Conservation (phyloP, 345 rosid genomes). For the Jatropha curcas region DNA sequence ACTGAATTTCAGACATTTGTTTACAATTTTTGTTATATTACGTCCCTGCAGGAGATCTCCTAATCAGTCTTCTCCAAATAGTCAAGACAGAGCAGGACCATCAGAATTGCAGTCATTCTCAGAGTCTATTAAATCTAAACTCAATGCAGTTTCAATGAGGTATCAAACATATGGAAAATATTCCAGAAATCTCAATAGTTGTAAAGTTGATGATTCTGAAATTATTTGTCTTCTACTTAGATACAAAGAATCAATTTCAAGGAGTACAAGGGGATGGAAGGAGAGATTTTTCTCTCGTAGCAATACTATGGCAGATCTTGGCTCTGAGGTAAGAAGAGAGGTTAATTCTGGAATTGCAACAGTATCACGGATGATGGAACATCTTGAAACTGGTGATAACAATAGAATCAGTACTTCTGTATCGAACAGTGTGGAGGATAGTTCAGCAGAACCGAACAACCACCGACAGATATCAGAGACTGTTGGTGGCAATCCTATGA, state of each 20-base stretch:
- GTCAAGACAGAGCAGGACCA: constrained; percentile 84
- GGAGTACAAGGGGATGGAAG: constrained; percentile 92
- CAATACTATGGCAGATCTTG: constrained; percentile 60
- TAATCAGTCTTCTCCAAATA: constrained; percentile 53
- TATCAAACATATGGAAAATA: constrained; percentile 18
- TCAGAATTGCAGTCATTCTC: constrained; percentile 88
- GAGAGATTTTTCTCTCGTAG: constrained; percentile 87
- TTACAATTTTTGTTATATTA: constrained; percentile 12
- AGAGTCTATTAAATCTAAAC: constrained; percentile 72
- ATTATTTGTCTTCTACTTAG: constrained; percentile 30
- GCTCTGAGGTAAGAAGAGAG: constrained; percentile 86
- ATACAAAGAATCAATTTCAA: constrained; percentile 91
- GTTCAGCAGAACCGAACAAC: constrained; percentile 41
- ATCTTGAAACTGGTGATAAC: constrained; percentile 41
- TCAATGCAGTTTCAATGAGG: constrained; percentile 80
- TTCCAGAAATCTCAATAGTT: not conserved
- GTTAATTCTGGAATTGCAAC: constrained; percentile 82
- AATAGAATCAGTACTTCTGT: constrained; percentile 19
- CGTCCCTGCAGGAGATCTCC: constrained; percentile 43
- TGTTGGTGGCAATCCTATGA: constrained; percentile 31
- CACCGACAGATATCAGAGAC: constrained; percentile 34
- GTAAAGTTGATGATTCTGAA: not conserved
- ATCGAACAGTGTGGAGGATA: constrained; percentile 43
- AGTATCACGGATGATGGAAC: constrained; percentile 87
- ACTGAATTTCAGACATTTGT: not conserved